Percentiles rank a stretch among this genome's conserved stretches.
phyloP scores from a whole-genome alignment of 2,329 filamentous ascomycete species.

The Ophiostoma populinum region DNA sequence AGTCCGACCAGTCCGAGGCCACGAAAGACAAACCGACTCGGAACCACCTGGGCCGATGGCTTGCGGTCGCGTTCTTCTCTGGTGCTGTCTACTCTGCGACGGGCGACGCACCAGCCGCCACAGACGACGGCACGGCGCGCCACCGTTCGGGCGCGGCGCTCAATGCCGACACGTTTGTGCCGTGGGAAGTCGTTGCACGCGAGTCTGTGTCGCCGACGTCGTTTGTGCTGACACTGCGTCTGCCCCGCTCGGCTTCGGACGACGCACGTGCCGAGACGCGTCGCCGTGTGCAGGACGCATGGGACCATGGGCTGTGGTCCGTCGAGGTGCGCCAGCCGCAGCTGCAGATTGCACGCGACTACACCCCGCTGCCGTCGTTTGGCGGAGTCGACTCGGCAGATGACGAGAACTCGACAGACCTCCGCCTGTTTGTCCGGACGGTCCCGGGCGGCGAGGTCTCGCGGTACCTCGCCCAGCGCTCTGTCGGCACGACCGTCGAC shows the following conservation, averaged over 20 bases:
- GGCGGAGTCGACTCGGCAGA: conserved; percentile 6
- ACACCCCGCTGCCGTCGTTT: conserved; percentile 63
- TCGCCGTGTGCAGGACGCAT: conserved; percentile 21
- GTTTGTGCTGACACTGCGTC: conserved; percentile 48
- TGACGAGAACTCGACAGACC: conserved; percentile 11
- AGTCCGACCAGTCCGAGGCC: too few species aligned
- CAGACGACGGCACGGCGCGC: conserved; percentile 1
- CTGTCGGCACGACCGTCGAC: conserved; percentile 46
- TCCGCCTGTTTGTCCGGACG: conserved; percentile 64
- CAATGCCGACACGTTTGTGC: conserved; percentile 43
- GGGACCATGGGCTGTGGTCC: conserved; percentile 58
- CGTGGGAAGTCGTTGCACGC: conserved; percentile 45
- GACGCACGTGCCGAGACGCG: conserved; percentile 8
- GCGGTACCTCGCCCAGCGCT: conserved; percentile 53
- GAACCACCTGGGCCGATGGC: too few species aligned
- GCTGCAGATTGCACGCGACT: conserved; percentile 77
- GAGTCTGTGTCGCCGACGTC: conserved; percentile 48
- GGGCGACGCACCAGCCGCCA: too few species aligned
- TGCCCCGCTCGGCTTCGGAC: conserved; percentile 14
- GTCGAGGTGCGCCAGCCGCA: conserved; percentile 91
- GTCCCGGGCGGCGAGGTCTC: conserved; percentile 75
- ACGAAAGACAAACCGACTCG: too few species aligned
- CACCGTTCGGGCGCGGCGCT: conserved; percentile 18
- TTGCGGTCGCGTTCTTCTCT: too few species aligned
- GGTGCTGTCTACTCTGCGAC: too few species aligned